Base-by-base conservation (phyloP, 1,139 yeast species). In the Magnusiomyces fungicola region DNA sequence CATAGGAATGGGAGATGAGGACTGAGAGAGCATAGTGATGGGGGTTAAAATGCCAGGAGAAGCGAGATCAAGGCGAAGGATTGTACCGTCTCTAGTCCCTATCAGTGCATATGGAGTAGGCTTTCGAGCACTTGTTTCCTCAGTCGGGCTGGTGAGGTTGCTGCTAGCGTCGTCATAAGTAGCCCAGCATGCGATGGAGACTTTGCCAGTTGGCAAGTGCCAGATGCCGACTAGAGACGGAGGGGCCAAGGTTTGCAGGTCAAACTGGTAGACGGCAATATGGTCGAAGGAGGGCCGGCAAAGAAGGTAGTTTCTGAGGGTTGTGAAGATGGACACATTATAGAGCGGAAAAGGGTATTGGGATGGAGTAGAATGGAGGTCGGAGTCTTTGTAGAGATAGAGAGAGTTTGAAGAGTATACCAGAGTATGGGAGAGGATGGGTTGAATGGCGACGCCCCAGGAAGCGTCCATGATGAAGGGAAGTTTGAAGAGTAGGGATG, bases 11-110 rank as follows among this genome's bases (percentile, higher is more conserved):
- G 41, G n/a, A 16, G 7, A 6, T 38, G 41, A 27, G 30, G 30
- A 27, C 30, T 27, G 30, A 12, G 30, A 23, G 5, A 22, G 36
- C 24, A 47, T 25, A 7, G 16, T 29, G 27, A 46, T 34, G 9
- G 47, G 27, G 19, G 43, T 30, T 6, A 34, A 23, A 6, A 14
- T 21, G 18, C 18, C 42, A 3, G 46, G 34, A 29, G 16, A 18
- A 21, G 22, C n/a, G 24, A 48, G 19, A 37, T 46, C 48, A 12
- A 51, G 41, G 9, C 48, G 39, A 24, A 51, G 30, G 19, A 48
- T 43, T 7, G 51, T 27, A 16, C 53, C 53, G 27, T 48, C 50
- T 6, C 53, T 44, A 10, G 53, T 48, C 27, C 53, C 53, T n/a
- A 51, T 30, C 10, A 51, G 44, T 6, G 47, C 51, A 27, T 44